Base-by-base conservation (phyloP, 371 early-diverging fungal genomes). In the Mucor saturninus region DNA sequence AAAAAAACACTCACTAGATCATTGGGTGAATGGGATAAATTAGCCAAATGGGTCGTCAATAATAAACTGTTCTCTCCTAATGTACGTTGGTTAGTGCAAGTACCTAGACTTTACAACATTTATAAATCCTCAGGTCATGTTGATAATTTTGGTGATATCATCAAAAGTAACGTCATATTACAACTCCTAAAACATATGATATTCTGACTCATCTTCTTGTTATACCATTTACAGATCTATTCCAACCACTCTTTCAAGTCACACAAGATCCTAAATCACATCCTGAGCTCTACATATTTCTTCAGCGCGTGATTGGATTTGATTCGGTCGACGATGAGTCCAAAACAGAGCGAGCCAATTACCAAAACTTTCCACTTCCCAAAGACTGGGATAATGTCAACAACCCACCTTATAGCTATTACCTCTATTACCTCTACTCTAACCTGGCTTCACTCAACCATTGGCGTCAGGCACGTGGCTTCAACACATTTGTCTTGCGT, bases 311-410 rank as follows among this genome's bases (percentile, higher is more conserved):
- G 0, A 86, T 96, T 54, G 98, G 98, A 2, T 96, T 99, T 69
- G 99, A 99, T 71, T 88, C 91, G 45, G 99, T 99, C 2, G 99
- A 99, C 75, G 99, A 99, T 72, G 99, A 99, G 75, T 92, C 93
- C 61, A 95, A 96, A 77, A 81, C 90, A 4, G 98, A 98, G 72
- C 81, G 91, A 10, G 85, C 93, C 5, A 83, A 87, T 40, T 91
- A 91, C 71, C 87, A 83, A 56, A 94, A 97, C 69, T 95, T 87
- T 68, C 98, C 97, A n/a, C 73, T 75, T 40, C 98, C 99, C 2
- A 69, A 75, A 2, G 81, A 84, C 43, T 99, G 99, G 99, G 74
- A 81, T 54, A 83, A 80, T 26, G 53, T 61, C 30, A 62, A 80
- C 63, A 97, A 98, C 75, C 99, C 99, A 53, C 98, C 98, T 11